Evolutionary conservation across 1,284 basidiomycete species (phyloP).

Genomic region (Irpex sp.): DNA sequence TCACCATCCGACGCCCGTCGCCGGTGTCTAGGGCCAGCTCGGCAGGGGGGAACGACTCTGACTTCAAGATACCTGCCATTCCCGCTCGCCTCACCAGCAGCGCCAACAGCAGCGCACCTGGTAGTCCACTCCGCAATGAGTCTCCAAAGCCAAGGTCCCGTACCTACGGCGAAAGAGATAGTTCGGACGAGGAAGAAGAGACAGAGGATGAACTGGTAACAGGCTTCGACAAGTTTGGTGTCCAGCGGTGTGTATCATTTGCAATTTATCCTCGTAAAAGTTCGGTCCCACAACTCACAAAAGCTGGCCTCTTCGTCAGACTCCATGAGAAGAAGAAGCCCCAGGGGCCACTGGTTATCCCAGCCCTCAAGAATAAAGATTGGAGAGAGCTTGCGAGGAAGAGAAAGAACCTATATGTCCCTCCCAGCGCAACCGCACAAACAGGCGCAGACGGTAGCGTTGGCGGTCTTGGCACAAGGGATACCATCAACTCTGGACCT

Average conservation of each 20-base stretch:
- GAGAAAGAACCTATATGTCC: constrained; percentile 58
- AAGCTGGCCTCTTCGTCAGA: constrained; percentile 39
- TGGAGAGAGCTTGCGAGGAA: constrained; percentile 79
- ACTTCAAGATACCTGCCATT: constrained; percentile 60
- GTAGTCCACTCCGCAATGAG: constrained; percentile 56
- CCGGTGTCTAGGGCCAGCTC: constrained; percentile 58
- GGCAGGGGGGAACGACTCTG: constrained; percentile 51
- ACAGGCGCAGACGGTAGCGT: constrained; percentile 76
- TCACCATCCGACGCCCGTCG: constrained; percentile 69
- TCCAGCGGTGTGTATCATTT: constrained; percentile 67
- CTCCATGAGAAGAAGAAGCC: constrained; percentile 41
- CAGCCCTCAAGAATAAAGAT: constrained; percentile 79
- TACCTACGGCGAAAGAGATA: constrained; percentile 40
- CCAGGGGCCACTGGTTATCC: constrained; percentile 76
- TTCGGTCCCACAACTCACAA: constrained; percentile 57
- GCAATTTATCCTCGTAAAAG: constrained; percentile 23
- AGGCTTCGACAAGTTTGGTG: constrained; percentile 66
- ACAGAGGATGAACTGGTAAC: constrained; percentile 68
- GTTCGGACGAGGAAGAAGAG: constrained; percentile 57
- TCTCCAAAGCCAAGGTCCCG: constrained; percentile 34
- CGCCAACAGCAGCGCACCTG: constrained; percentile 39
- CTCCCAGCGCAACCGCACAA: constrained; percentile 55
- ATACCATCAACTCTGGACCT: constrained; percentile 68
- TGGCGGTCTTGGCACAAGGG: constrained; percentile 72
- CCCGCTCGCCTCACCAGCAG: constrained; percentile 44